phyloP scores from a whole-genome alignment of 2,329 filamentous ascomycete species.

The Calonectria hongkongensis region DNA sequence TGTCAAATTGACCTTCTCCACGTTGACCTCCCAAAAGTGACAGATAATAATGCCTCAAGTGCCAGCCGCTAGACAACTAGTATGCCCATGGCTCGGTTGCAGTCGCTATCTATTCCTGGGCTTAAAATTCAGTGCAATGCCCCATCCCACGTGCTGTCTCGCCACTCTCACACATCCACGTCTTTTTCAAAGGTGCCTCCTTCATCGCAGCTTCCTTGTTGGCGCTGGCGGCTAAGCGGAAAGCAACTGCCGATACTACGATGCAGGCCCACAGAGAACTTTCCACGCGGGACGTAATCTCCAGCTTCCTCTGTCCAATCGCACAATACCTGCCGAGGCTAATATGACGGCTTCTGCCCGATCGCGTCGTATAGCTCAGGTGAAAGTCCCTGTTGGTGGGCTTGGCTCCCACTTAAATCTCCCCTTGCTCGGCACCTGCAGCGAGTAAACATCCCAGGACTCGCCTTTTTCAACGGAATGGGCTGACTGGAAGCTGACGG shows the following conservation, averaged over 20 bases:
- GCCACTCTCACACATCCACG: conserved; percentile 19
- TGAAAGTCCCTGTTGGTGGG: conserved; percentile 38
- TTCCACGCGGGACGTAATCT: conserved; percentile 49
- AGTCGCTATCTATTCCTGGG: not conserved
- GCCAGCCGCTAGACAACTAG: not conserved
- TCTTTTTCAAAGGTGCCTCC: conserved; percentile 35
- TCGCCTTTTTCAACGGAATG: conserved; percentile 45
- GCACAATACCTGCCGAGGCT: conserved; percentile 40
- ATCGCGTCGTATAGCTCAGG: conserved; percentile 46
- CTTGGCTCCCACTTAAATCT: conserved; percentile 55
- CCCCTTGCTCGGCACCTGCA: conserved; percentile 47
- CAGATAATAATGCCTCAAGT: conserved; percentile 12
- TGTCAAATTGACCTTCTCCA: not conserved
- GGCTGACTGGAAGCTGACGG: conserved; percentile 48
- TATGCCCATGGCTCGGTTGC: not conserved
- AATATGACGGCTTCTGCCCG: conserved; percentile 49
- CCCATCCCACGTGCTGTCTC: not conserved
- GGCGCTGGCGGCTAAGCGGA: conserved; percentile 36
- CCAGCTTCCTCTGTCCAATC: conserved; percentile 47
- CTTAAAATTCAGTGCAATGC: not conserved
- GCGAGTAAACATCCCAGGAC: conserved; percentile 43
- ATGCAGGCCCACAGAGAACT: conserved; percentile 48
- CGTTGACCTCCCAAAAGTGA: not conserved
- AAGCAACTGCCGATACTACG: conserved; percentile 44
- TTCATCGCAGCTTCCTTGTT: conserved; percentile 36